Evolutionary conservation across 2,329 filamentous ascomycete species (phyloP), one percentile per base, ranked within the genome.

Genomic region (Fusarium nematophilum): DNA sequence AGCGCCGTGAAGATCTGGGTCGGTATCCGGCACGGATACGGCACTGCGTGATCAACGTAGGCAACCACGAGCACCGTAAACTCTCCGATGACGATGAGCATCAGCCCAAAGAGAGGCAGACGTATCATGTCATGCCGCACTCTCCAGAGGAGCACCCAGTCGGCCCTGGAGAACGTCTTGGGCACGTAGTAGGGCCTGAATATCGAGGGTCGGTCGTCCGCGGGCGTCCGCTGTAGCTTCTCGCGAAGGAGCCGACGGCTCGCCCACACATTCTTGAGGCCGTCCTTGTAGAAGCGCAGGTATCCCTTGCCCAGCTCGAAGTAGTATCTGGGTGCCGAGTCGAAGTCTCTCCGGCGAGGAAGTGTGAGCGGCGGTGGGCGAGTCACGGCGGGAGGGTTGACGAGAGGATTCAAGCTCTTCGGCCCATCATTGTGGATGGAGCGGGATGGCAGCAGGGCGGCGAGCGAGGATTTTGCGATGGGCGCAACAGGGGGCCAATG

Each of bases 221-320:
- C 76, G 8, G 88, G 80, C n/a, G 74, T 71, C 46, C 68, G 61
- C 44, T 69, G 66, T 50, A 77, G 72, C 72, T 72, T 80, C 68
- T 78, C 75, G 45, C 77, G 74, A 11, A 88, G 72, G 9, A 83
- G 80, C 17, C 78, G 71, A 40, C 84, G 81, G 65, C 96, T 97
- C 55, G 80, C 77, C 72, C 86, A 87, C 45, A 96, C 87, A 67
- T 90, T 87, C 70, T 88, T 87, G 26, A 97, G 76, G 14, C 93
- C 94, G 1, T 86, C 83, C 77, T 95, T 96, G 86, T 97, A 98
- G 83, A 98, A 98, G 29, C 76, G 76, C 9, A 90, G 74, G 75
- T 96, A 97, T 45, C 90, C 86, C 72, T 90, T 90, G 59, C 92
- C 94, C 23, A 88, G 77, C 36, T 76, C 72, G 69, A 85, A 84